phyloP scores from a whole-genome alignment of 2,329 filamentous ascomycete species.

The Aspergillus fijiensis region DNA sequence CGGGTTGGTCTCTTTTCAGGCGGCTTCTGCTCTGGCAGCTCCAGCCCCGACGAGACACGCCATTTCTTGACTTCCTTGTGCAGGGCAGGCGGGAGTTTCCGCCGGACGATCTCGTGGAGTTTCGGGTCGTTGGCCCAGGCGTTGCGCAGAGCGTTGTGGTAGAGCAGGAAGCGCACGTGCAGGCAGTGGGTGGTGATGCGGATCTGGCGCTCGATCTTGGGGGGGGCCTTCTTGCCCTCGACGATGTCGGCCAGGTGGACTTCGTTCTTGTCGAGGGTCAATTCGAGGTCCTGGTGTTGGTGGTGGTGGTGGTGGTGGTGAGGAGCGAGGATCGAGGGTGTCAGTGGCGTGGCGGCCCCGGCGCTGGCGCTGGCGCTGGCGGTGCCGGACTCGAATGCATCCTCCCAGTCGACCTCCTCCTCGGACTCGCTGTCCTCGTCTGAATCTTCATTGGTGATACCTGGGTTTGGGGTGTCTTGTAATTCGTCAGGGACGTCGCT shows the following conservation, averaged over 20 bases:
- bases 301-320: conserved; percentile 28
- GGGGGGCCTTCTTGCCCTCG: conserved; percentile 75
- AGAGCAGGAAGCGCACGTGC: conserved; percentile 84
- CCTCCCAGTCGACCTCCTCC: conserved; percentile 59
- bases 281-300: conserved; percentile 67
- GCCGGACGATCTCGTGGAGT: conserved; percentile 72
- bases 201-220: conserved; percentile 78
- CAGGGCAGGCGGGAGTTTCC: conserved; percentile 67
- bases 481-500: conserved; percentile 34
- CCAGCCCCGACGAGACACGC: conserved; percentile 66
- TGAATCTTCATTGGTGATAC: conserved; percentile 15
- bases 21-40: conserved; percentile 43
- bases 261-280: conserved; percentile 63
- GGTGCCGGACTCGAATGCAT: conserved; percentile 49
- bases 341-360: conserved; percentile 15
- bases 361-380: conserved; percentile 13
- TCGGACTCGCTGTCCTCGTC: conserved; percentile 57
- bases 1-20: conserved; percentile 37
- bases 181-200: conserved; percentile 79
- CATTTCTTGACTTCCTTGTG: conserved; percentile 73
- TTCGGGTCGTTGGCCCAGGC: conserved; percentile 76
- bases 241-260: conserved; percentile 59
- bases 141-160: conserved; percentile 85
- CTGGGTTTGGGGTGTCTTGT: conserved; percentile 39
- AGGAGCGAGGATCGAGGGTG: conserved; percentile 44